These are phyloP conservation scores for Geotrichum candidum DNA, from an alignment of 1,139 yeast species.

Conservation along the genomic window DNA sequence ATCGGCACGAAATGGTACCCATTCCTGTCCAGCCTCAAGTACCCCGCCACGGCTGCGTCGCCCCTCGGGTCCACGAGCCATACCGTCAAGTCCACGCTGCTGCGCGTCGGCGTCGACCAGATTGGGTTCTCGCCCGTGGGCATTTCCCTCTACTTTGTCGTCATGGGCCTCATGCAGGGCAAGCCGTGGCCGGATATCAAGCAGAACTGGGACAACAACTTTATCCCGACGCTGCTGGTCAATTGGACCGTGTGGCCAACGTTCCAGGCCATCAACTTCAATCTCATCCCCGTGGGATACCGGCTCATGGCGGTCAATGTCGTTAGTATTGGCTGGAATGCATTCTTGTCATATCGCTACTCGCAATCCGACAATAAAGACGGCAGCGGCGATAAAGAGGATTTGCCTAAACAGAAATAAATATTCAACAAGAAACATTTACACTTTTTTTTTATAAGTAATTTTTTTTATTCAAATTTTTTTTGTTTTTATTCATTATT, in stretches of 20 bases:
- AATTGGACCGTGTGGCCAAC: conserved; percentile 90
- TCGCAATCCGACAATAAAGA: not conserved
- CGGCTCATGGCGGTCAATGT: conserved; percentile 65
- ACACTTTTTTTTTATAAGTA: no score
- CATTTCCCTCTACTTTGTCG: conserved; percentile 46
- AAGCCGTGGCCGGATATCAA: conserved; percentile 33
- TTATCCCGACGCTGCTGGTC: conserved; percentile 46
- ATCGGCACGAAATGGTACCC: conserved; percentile 66
- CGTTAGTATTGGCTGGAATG: conserved; percentile 79
- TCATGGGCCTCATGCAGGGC: conserved; percentile 64
- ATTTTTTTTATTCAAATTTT: no score
- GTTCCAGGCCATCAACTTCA: conserved; percentile 68
- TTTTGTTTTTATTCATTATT: no score
- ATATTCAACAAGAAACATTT: no score
- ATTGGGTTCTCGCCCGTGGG: conserved; percentile 60
- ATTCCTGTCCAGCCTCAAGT: conserved; percentile 43
- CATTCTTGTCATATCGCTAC: conserved; percentile 51
- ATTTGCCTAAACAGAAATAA: not conserved
- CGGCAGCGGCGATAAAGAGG: not conserved
- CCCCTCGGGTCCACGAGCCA: conserved; percentile 17
- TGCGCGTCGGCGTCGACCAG: conserved; percentile 67
- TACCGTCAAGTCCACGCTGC: conserved; percentile 39
- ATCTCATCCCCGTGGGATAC: conserved; percentile 61
- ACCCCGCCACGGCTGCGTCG: conserved; percentile 4
- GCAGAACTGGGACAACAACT: conserved; percentile 22